These are phyloP conservation scores for Colletotrichum liriopes DNA, from an alignment of 2,329 filamentous ascomycete genomes.

Conservation along the genomic window DNA sequence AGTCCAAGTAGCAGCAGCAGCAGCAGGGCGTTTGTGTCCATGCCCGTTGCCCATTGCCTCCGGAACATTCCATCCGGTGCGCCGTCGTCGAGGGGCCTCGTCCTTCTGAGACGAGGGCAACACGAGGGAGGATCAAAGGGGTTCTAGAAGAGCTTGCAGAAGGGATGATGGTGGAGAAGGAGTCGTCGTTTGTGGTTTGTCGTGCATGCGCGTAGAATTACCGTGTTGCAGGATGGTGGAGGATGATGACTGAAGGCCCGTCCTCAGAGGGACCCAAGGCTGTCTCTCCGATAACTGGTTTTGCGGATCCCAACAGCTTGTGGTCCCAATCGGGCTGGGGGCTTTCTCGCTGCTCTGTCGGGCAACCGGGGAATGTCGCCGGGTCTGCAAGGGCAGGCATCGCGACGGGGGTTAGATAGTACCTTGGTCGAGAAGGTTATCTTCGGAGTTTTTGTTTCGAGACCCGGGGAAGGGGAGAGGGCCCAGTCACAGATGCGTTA, in stretches of 20 bases:
- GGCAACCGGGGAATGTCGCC: slow-evolving; percentile 19
- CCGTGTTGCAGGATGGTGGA: slow-evolving; percentile 32
- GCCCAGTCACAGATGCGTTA: slow-evolving; percentile 12
- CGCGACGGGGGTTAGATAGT: slow-evolving; percentile 2
- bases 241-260: slow-evolving; percentile 21
- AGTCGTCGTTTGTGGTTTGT: slow-evolving; percentile 4
- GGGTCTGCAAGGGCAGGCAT: slow-evolving; percentile 35
- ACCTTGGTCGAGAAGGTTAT: slow-evolving; percentile 33
- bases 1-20: neutral
- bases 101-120: slow-evolving; percentile 24
- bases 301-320: slow-evolving; percentile 21
- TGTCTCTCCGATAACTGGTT: neutral
- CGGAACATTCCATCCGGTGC: slow-evolving; percentile 23
- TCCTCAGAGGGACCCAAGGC: slow-evolving; percentile 21
- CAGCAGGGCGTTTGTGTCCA: neutral
- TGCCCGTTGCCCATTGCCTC: slow-evolving; percentile 2
- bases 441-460: slow-evolving; percentile 37
- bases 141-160: slow-evolving; percentile 31
- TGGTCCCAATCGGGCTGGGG: neutral
- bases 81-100: slow-evolving; percentile 10
- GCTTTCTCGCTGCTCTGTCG: neutral
- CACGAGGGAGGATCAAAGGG: slow-evolving; percentile 12
- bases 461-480: slow-evolving; percentile 8
- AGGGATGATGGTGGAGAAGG: slow-evolving; percentile 27
- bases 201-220: slow-evolving; percentile 34